Conservation (phyloP, 1,284 basidiomycete genomes). For the Melampsora americana region DNA sequence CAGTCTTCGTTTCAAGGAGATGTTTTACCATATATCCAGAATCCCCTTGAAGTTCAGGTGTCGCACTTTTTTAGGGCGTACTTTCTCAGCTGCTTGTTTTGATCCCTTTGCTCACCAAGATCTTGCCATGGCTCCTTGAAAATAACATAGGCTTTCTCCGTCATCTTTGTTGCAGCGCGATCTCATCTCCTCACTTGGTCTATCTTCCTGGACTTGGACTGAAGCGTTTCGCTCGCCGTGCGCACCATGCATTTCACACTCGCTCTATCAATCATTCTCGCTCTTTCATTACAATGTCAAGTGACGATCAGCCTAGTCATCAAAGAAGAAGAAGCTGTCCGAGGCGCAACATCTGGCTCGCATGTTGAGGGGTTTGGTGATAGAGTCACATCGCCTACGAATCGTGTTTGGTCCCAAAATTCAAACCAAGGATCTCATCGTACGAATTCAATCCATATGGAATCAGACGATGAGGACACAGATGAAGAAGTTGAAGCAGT, state of each 20-base stretch:
- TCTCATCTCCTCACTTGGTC: not conserved
- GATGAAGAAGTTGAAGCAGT: not conserved
- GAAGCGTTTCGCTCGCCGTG: not conserved
- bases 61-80: not conserved
- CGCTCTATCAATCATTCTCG: not conserved
- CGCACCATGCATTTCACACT: not conserved
- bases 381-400: too few species aligned
- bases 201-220: not conserved
- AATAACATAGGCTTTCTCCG: not conserved
- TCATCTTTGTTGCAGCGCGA: not conserved
- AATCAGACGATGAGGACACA: not conserved
- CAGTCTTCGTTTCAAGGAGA: too few species aligned
- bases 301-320: not conserved
- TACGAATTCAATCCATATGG: not conserved
- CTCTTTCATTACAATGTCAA: constrained; percentile 4
- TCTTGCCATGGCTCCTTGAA: not conserved
- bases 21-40: too few species aligned
- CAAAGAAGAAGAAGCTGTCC: not conserved
- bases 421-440: not conserved
- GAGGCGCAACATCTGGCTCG: not conserved
- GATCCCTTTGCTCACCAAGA: not conserved
- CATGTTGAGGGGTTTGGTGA: not conserved
- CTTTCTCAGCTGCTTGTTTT: not conserved
- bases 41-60: too few species aligned
- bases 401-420: too few species aligned